These are phyloP conservation scores for Fraxinus xanthoxyloides DNA, from an alignment of 305 asterid species.

Conservation along the genomic window DNA sequence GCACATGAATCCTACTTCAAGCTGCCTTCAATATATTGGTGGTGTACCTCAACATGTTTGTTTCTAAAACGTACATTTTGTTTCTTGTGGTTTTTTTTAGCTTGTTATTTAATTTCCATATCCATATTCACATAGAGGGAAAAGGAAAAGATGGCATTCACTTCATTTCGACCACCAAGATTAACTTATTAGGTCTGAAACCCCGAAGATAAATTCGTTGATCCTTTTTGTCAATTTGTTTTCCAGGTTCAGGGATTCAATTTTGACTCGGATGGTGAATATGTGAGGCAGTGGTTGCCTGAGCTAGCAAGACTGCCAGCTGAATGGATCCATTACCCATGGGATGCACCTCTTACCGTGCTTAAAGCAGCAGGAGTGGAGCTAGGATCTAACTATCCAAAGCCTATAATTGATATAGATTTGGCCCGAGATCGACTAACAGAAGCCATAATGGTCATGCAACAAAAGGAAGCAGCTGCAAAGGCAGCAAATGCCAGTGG, in stretches of 20 bases:
- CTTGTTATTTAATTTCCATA: neutral
- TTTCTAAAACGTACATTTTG: neutral
- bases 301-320: slow-evolving; percentile 84
- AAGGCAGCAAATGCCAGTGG: slow-evolving; percentile 20
- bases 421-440: slow-evolving; percentile 66
- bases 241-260: slow-evolving; percentile 86
- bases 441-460: slow-evolving; percentile 64
- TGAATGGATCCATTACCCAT: slow-evolving; percentile 96
- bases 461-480: slow-evolving; percentile 26
- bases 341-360: slow-evolving; percentile 75
- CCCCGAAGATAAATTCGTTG: neutral
- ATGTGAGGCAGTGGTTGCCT: slow-evolving; percentile 85
- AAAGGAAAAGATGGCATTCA: neutral
- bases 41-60: neutral
- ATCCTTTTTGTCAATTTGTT: neutral
- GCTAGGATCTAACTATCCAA: slow-evolving; percentile 79
- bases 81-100: neutral
- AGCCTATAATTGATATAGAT: slow-evolving; percentile 70
- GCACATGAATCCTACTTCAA: neutral
- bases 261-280: slow-evolving; percentile 82
- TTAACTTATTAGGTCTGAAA: neutral
- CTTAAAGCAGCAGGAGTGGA: slow-evolving; percentile 84
- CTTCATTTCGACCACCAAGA: neutral
- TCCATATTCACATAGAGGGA: neutral
- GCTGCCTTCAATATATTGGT: neutral